Evolutionary conservation across 2,329 filamentous ascomycete genomes (phyloP).

Genomic region (Aspergillus spinulosporus): DNA sequence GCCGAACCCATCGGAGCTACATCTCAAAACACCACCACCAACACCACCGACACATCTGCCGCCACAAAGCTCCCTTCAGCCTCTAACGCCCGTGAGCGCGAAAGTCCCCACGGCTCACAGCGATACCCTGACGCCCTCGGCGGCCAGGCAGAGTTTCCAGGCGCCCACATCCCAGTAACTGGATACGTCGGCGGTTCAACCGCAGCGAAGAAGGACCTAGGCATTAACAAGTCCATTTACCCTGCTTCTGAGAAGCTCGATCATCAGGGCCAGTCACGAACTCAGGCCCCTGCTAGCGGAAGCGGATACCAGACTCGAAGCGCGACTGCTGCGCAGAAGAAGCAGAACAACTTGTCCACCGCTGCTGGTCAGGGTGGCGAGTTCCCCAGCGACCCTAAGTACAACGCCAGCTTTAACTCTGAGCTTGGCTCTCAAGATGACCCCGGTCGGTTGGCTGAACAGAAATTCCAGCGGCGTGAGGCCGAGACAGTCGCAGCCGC

Average conservation of each 20-base stretch:
- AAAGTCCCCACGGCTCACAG: conserved; percentile 45
- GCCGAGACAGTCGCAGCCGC: conserved; percentile 33
- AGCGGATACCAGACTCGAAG: conserved; percentile 30
- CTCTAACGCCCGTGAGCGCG: conserved; percentile 47
- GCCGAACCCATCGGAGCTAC: conserved; percentile 52
- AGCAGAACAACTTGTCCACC: conserved; percentile 2
- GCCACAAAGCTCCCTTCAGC: conserved; percentile 54
- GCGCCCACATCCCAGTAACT: conserved; percentile 33
- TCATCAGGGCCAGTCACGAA: conserved; percentile 5
- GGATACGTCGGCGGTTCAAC: conserved; percentile 40
- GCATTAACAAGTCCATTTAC: conserved; percentile 27
- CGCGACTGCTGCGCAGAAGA: conserved; percentile 25
- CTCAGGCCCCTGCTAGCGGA: conserved; percentile 22
- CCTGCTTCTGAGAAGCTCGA: conserved; percentile 20
- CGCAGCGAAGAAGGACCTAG: conserved; percentile 34
- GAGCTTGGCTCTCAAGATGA: conserved; percentile 59
- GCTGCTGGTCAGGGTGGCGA: conserved; percentile 43
- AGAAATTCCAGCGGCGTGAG: conserved; percentile 34
- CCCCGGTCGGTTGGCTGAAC: conserved; percentile 52
- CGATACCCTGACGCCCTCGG: conserved; percentile 44
- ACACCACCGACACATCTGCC: conserved; percentile 57
- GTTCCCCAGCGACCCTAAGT: conserved; percentile 41
- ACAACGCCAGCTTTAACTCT: conserved; percentile 53
- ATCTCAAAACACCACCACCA: conserved; percentile 56
- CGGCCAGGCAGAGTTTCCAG: conserved; percentile 41